Base-by-base conservation (phyloP, 495 filamentous ascomycete genomes). In the Penicillium diatomitis region DNA sequence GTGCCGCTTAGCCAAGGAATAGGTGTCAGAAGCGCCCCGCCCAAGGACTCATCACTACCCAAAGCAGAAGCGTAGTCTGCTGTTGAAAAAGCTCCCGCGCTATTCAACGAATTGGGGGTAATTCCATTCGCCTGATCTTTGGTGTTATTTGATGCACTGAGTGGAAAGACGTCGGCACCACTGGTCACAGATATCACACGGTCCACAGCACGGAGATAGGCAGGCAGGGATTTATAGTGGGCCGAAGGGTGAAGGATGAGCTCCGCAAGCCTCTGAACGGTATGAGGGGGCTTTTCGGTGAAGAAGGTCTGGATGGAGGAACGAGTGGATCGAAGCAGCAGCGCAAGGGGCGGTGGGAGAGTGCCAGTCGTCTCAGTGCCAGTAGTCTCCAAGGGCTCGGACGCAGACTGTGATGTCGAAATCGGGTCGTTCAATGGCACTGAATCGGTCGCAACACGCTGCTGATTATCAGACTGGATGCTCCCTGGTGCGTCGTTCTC, bases 101-200 rank as follows among this genome's bases (percentile, higher is more conserved):
- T 60, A n/a, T 61, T 63, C 6, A 54, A 51, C 4, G 67, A 60
- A 32, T 69, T 20, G 20, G 20, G 69, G 5, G 63, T 30, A 0
- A 65, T 52, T 0, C 76, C 74, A 47, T 79, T 79, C 0, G 68
- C 50, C 56, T 56, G 78, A 64, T 35, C 72, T 61, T 38, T 78
- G 7, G 51, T 72, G n/a, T 33, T 71, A 3, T 76, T 59, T 3
- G 81, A 79, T 0, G 75, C 73, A 0, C 85, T 86, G 4, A 97
- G 78, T 0, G 94, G 92, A 63, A 95, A 98, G 11, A 82, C 70
- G 44, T 88, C 82, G 5, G 81, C 76, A 29, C 80, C 77, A 45
- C 85, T 90, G n/a, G 89, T 91, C 50, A 97, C 94, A 36, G 86
- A 88, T 34, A 96, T 81, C 10, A 95, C 87, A 44, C 94, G 85